Conservation (phyloP, 2,329 filamentous ascomycete species). For the Aspergillus novoparasiticus region DNA sequence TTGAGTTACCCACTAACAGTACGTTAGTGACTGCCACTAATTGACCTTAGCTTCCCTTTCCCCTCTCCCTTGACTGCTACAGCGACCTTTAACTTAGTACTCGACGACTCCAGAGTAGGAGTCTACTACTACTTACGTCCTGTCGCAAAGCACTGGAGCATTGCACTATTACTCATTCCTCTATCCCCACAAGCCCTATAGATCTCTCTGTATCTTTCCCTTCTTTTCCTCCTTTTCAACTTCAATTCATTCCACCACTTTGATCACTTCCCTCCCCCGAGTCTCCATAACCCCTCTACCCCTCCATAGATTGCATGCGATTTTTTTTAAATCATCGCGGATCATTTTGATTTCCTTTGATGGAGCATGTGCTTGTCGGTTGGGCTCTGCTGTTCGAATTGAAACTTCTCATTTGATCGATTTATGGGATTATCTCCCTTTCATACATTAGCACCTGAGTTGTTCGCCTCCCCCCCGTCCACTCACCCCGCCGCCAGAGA, state of each 20-base stretch:
- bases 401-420: conserved; percentile 13
- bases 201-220: conserved; percentile 5
- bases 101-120: conserved; percentile 2
- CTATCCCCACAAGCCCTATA: conserved; percentile 3
- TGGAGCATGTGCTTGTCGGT: conserved; percentile 20
- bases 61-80: neutral
- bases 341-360: neutral
- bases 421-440: conserved; percentile 1
- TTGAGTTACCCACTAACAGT: conserved; percentile 1
- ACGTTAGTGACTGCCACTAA: conserved; percentile 4
- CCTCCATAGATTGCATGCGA: conserved; percentile 4
- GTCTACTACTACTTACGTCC: neutral
- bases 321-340: neutral
- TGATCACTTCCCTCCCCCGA: neutral
- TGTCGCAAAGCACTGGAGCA: conserved; percentile 8
- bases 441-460: conserved; percentile 12
- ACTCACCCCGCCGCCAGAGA: conserved; percentile 22
- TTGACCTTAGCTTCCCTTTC: conserved; percentile 1
- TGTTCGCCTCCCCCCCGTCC: conserved; percentile 9
- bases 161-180: conserved; percentile 12
- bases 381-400: conserved; percentile 16
- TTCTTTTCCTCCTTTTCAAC: conserved; percentile 1
- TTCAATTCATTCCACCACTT: neutral
- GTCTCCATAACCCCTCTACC: conserved; percentile 5
- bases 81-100: conserved; percentile 1